Evolutionary conservation across 140 eudicot genomes (phyloP).

Genomic region (Anethum foeniculum): DNA sequence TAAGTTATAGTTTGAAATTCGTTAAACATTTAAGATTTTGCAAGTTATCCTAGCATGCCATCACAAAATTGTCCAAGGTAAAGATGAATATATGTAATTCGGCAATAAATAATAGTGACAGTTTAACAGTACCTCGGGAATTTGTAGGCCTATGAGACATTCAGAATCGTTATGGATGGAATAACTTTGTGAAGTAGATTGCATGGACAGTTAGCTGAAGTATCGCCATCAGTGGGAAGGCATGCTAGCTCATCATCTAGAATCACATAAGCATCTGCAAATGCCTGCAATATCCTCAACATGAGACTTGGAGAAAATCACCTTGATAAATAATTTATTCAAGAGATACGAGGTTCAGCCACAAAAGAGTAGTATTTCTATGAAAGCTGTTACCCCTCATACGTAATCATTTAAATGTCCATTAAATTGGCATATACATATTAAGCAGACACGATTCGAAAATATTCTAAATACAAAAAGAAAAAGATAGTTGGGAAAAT

Average conservation of each 20-base stretch:
- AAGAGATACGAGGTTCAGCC: background rate
- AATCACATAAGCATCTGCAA: conserved; percentile 80
- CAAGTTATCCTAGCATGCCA: background rate
- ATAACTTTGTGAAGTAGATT: conserved; percentile 64
- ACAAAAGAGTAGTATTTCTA: background rate
- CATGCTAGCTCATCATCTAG: conserved; percentile 49
- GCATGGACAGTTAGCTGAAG: conserved; percentile 20
- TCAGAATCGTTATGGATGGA: conserved; percentile 33
- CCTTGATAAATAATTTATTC: background rate
- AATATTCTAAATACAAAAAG: background rate
- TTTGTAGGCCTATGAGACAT: conserved; percentile 1
- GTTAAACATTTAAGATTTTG: background rate
- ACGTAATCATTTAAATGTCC: background rate
- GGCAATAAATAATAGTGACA: background rate
- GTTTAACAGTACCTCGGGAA: conserved; percentile 9
- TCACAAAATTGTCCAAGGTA: background rate
- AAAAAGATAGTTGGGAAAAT: background rate
- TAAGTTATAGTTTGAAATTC: background rate
- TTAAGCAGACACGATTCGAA: background rate
- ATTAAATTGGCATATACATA: background rate
- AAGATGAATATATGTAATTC: background rate
- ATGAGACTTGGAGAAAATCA: background rate
- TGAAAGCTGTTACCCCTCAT: background rate
- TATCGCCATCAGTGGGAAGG: conserved; percentile 28
- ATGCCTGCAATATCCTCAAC: conserved; percentile 43